Base-by-base conservation (phyloP, 352 stramenopile genomes). In the Globisporangium ultimum region DNA sequence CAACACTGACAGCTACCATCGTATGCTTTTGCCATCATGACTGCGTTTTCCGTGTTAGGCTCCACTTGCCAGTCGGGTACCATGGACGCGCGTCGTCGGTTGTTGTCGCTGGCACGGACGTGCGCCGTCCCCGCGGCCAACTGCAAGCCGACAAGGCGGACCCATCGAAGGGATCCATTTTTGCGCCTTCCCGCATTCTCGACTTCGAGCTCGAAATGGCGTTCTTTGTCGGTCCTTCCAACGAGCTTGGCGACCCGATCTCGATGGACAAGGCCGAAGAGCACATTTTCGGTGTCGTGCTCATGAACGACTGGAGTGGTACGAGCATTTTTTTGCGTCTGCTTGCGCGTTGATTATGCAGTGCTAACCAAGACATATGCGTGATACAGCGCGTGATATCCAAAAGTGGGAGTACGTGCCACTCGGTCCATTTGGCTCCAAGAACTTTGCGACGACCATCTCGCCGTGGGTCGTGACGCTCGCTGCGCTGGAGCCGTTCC, bases 271-370 rank as follows among this genome's bases (percentile, higher is more conserved):
- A 98, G 68, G 94, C 95, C 0, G 85, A 98, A 56, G 76, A 97
- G 43, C 87, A 98, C 66, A 98, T 99, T 53, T 99, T 99, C 76
- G 97, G 97, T 9, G 91, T 98, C 59, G 91, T 98, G 36, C 67
- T 99, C 28, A 97, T 99, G 87, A 99, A 99, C 73, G 96, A 99
- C 72, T 99, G 97, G 97, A 98, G 89, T 45, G 96, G 96, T 93
- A 66, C 53, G 70, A 63, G 17, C 14, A 6, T 17, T 18, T 48
- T 34, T n/a, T 0, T 21, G 42, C n/a, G 2, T 18, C 7, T 46
- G 15, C 14, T 14, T 38, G 17, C 4, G 17, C 59, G 6, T 22
- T 36, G 21, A 14, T 47, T 1, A 5, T 21, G 6, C 18, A 9
- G 48, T 36, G 32, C 40, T 21, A 22, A 55, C 41, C 17, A 60